phyloP scores from a whole-genome alignment of 345 rosid species.

The Eucalyptus tenuipes region DNA sequence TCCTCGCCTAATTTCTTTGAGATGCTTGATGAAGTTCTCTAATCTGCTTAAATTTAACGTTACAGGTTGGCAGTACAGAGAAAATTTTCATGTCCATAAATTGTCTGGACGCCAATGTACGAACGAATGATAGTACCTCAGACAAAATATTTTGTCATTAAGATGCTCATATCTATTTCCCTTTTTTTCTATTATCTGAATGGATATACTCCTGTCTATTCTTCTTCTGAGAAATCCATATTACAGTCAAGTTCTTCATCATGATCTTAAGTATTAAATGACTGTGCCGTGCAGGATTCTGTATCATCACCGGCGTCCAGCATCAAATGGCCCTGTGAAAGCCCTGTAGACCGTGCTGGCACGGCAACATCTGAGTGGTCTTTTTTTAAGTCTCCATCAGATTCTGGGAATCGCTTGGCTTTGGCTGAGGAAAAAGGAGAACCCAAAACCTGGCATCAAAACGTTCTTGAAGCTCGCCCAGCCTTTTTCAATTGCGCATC shows the following conservation, averaged over 20 bases:
- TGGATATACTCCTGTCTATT: neutral
- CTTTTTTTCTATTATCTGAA: neutral
- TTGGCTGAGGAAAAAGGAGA: constrained; percentile 9
- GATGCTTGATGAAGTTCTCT: neutral
- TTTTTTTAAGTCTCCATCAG: neutral
- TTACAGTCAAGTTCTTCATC: neutral
- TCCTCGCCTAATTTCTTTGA: neutral
- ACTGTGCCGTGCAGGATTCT: neutral
- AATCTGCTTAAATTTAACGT: neutral
- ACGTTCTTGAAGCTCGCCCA: constrained; percentile 22
- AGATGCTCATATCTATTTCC: neutral
- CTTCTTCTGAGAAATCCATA: neutral
- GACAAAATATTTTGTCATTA: neutral
- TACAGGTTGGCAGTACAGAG: neutral
- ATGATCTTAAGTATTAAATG: neutral
- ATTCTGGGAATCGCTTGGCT: neutral
- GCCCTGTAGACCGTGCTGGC: neutral
- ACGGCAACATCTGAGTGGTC: neutral
- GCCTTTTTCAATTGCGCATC: constrained; percentile 14
- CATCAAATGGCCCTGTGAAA: constrained; percentile 2
- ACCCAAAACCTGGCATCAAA: constrained; percentile 22
- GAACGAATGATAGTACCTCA: neutral
- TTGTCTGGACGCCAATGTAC: neutral
- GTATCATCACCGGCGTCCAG: neutral
- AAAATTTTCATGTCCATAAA: neutral